Base-by-base conservation (phyloP, 176 grass and related monocot genomes). In the Miscanthus lutarioriparius region DNA sequence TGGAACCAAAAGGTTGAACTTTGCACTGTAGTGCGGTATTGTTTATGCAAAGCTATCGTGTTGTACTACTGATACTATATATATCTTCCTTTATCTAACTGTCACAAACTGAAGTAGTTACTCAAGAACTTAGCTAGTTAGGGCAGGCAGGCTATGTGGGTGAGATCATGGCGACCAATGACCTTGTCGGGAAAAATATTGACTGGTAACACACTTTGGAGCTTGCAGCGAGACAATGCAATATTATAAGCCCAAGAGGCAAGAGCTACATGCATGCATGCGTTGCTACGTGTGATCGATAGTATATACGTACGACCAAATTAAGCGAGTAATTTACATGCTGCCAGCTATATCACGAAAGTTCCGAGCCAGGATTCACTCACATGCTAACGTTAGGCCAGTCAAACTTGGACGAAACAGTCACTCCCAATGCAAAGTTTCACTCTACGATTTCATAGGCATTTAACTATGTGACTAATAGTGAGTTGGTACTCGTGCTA, bases 161-260 rank as follows among this genome's bases (percentile, higher is more conserved):
- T 10, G 66, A 66, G 67, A 90, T 90, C 49, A 82, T 86, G 43
- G 56, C 74, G 45, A 80, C 78, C 88, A 76, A 90, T 90, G 83
- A 16, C 54, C 83, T 56, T 90, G 83, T 86, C 83, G 64, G 44
- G 32, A 48, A 65, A 72, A 72, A 10, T 10, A 37, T 59, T 67
- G 65, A 80, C 77, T 11, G 59, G 1, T 8, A 12, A 47, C 33
- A 67, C 43, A 16, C 44, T 80, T 25, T 49, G 43, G 26, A 68
- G 30, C 17, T 49, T 17, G 14, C 53, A 58, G 7, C 53, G 53
- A 67, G 32, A 20, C 27, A 33, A 53, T n/a, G 56, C 56, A 37
- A 26, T 56, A 77, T 54, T 37, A 16, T 37, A 76, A 2, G 48
- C 5, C 47, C 47, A 4, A 54, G 51, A 54, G 51, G 10, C n/a